Evolutionary conservation across 108 stramenopile species (phyloP), one percentile per base, ranked within the genome.

Genomic region (Fragilaria radians): DNA sequence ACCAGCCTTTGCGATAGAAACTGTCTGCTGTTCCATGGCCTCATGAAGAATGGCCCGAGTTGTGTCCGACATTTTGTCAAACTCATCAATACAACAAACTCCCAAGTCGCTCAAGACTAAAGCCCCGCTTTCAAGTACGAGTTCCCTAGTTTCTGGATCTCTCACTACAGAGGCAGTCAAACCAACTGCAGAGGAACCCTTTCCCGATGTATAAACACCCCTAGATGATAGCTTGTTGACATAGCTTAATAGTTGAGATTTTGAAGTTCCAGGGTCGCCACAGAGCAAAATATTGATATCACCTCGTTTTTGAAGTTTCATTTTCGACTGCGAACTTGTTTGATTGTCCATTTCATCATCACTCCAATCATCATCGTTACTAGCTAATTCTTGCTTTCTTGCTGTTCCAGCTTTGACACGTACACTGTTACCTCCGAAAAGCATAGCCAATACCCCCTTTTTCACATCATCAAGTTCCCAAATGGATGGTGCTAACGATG

Each of bases 21-120:
- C 95, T 14, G 97, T 99, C 72, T 99, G 99, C 67, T 99, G 99
- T 77, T 99, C 99, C 97, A 99, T 98, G 22, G 96, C 97, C 77
- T 99, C 99, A 80, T 99, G 99, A 1, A 99, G 89, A 59, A 99
- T 90, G 5, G 96, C 92, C 34, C 99, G 85, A 1, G 97, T 98
- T 19, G 92, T 79, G 49, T 94, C 99, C 25, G 83, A 82, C 99
- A 99, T 99, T 77, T 99, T 99, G 64, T 99, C 99, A 70, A 94
- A 93, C 72, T 94, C 91, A 61, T 83, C 80, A 65, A 96, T 91
- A 59, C 99, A 99, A 67, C 97, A 98, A 59, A 99, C 91, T 1
- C 99, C 99, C 31, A 87, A 77, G 67, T 99, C 99, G 31, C 87
- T 89, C 48, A 99, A 73, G 29, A 99, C 99, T 33, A 99, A 73